A percentile compares a stretch with the other conserved stretches of the same genome.
Evolutionary conservation across 2,329 filamentous ascomycete genomes (phyloP).

Genomic region (Gliomastix tumulicola): DNA sequence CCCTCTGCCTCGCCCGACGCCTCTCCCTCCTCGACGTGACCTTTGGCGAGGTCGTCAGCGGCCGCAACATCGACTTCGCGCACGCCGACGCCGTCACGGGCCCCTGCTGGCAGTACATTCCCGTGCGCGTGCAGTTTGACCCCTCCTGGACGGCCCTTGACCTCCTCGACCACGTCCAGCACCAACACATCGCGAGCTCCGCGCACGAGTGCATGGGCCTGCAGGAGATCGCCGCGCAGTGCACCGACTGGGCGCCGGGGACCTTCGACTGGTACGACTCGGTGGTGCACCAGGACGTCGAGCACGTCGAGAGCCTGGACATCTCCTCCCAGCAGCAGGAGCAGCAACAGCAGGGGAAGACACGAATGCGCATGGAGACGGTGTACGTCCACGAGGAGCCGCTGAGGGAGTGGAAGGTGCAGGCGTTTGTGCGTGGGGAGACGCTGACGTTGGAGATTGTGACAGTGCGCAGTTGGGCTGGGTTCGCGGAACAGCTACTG

Average conservation of each 20-base stretch:
- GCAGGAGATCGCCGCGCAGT: constrained; percentile 40
- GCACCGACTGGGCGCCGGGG: constrained; percentile 35
- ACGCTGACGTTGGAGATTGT: constrained; percentile 50
- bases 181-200: constrained; percentile 50
- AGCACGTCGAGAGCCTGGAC: constrained; percentile 49
- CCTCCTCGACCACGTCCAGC: constrained; percentile 45
- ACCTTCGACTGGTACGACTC: constrained; percentile 42
- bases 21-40: constrained; percentile 47
- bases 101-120: constrained; percentile 62
- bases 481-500: constrained; percentile 42
- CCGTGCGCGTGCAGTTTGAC: constrained; percentile 51
- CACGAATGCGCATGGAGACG: constrained; percentile 44
- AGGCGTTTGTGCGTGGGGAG: constrained; percentile 49
- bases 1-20: constrained; percentile 51
- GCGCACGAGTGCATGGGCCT: constrained; percentile 48
- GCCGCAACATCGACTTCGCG: constrained; percentile 51
- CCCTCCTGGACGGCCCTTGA: constrained; percentile 43
- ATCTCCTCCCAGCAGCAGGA: no score
- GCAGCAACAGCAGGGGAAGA: no score
- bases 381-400: constrained; percentile 52
- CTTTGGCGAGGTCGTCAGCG: constrained; percentile 61
- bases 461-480: constrained; percentile 48
- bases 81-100: constrained; percentile 52
- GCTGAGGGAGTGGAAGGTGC: constrained; percentile 51
- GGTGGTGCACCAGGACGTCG: constrained; percentile 52